A percentile compares a stretch with the other conserved stretches of the same genome.
phyloP scores from a whole-genome alignment of 208 protist species.

The Trypanosomatidae sp. region DNA sequence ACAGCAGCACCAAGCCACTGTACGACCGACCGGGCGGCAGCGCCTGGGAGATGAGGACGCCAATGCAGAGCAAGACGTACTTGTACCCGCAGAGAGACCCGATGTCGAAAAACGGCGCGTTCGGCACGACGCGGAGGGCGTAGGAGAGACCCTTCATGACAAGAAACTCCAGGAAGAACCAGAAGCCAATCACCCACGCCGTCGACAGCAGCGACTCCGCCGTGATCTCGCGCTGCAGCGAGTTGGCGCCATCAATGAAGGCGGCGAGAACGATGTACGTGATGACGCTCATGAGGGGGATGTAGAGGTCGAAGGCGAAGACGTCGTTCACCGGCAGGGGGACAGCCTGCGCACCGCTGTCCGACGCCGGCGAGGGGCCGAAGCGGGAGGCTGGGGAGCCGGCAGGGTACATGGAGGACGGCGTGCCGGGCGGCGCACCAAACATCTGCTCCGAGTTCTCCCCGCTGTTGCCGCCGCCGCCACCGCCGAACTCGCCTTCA shows the following conservation, averaged over 20 bases:
- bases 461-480: constrained; percentile 3
- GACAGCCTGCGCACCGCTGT: not conserved
- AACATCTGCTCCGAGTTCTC: constrained; percentile 23
- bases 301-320: constrained; percentile 78
- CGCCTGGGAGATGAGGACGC: constrained; percentile 41
- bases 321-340: constrained; percentile 55
- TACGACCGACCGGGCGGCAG: constrained; percentile 20
- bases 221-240: constrained; percentile 37
- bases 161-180: constrained; percentile 51
- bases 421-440: constrained; percentile 11
- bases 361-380: constrained; percentile 4
- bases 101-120: constrained; percentile 41
- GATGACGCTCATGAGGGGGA: constrained; percentile 82
- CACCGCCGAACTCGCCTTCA: constrained; percentile 16
- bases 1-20: constrained; percentile 37
- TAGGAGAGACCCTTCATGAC: constrained; percentile 45
- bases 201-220: constrained; percentile 58
- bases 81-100: constrained; percentile 75
- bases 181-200: constrained; percentile 51
- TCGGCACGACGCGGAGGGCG: constrained; percentile 39
- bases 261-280: constrained; percentile 80
- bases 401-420: constrained; percentile 8
- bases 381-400: not conserved
- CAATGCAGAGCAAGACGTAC: constrained; percentile 66
- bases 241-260: constrained; percentile 48